These are phyloP conservation scores for Astrocystis sublimbata DNA, from an alignment of 495 filamentous ascomycete species.

Conservation along the genomic window DNA sequence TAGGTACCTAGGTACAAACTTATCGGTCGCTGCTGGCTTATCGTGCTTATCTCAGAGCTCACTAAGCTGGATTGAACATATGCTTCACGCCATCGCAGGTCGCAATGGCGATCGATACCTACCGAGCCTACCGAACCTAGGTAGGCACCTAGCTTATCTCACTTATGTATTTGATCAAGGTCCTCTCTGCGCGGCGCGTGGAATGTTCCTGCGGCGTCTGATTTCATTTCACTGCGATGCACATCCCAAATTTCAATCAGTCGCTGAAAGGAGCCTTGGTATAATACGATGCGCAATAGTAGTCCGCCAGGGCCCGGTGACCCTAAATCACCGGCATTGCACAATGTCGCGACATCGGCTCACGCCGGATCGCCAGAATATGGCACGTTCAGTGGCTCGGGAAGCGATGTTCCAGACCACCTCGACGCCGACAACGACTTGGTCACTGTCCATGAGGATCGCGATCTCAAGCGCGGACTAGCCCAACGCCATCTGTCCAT, in stretches of 20 bases:
- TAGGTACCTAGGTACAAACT: no score
- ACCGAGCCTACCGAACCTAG: neutral
- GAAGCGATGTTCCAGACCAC: neutral
- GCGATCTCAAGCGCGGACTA: constrained; percentile 43
- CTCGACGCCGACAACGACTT: constrained; percentile 17
- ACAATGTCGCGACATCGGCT: neutral
- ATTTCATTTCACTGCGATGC: neutral
- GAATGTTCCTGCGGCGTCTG: neutral
- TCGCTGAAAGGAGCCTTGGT: neutral
- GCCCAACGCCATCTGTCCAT: constrained; percentile 51
- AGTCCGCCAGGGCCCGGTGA: neutral
- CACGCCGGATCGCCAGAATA: constrained; percentile 8
- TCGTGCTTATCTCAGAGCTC: neutral
- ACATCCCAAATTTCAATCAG: no score
- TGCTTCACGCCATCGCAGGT: constrained; percentile 6
- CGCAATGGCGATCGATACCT: constrained; percentile 9
- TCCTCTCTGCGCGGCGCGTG: neutral
- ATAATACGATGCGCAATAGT: constrained; percentile 5
- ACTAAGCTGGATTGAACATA: neutral
- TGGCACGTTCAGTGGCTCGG: constrained; percentile 5
- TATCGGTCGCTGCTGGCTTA: no score
- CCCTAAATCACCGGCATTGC: constrained; percentile 1
- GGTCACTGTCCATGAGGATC: constrained; percentile 37
- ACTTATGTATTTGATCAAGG: neutral
- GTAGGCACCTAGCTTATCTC: neutral